phyloP scores from a whole-genome alignment of 1,139 yeast species.

The Tardiomyces blankii region DNA sequence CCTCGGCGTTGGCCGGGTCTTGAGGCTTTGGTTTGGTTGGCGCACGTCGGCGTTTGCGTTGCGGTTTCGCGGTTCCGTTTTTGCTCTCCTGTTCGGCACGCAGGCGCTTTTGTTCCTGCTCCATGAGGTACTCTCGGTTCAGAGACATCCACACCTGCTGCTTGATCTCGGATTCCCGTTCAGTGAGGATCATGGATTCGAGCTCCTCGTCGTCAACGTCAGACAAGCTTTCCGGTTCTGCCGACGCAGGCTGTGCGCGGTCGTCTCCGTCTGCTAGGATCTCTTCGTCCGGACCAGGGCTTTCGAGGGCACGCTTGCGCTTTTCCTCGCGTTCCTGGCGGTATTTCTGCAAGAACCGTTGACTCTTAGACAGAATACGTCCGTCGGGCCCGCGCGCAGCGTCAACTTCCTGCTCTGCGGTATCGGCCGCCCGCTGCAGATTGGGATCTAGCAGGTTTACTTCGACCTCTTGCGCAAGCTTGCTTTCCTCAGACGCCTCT shows the following conservation, averaged over 20 bases:
- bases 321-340: constrained; percentile 2
- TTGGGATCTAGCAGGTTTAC: neutral
- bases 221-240: constrained; percentile 50
- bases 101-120: constrained; percentile 74
- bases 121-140: constrained; percentile 74
- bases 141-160: constrained; percentile 82
- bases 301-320: constrained; percentile 3
- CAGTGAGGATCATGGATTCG: constrained; percentile 45
- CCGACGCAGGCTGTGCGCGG: constrained; percentile 51
- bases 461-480: neutral
- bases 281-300: neutral
- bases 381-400: neutral
- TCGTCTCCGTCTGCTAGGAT: constrained; percentile 1
- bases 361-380: neutral
- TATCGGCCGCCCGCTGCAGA: neutral
- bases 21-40: constrained; percentile 9
- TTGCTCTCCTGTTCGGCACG: constrained; percentile 76
- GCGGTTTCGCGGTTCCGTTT: constrained; percentile 26
- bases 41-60: constrained; percentile 24
- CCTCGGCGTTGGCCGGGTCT: constrained; percentile 12
- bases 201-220: constrained; percentile 82
- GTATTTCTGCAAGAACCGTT: constrained; percentile 2
- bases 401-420: neutral
- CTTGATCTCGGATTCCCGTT: constrained; percentile 57
- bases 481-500: neutral